phyloP scores from a whole-genome alignment of 139 green algal species.

The Gonium pectorale region DNA sequence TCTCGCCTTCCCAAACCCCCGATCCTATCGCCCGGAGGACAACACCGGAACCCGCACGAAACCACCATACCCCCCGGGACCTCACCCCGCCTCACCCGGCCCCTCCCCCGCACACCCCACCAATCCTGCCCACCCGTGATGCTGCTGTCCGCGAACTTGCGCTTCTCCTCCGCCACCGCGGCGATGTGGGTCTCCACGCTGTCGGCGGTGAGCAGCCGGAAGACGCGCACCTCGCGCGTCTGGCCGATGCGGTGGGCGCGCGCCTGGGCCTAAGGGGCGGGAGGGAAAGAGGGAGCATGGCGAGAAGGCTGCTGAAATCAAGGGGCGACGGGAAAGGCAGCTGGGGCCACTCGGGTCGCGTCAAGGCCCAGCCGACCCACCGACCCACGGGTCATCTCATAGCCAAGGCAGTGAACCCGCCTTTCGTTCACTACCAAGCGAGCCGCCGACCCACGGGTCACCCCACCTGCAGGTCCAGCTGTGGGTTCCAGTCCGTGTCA shows the following conservation, averaged over 20 bases:
- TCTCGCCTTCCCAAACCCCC: too few species aligned
- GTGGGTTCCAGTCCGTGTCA: slow-evolving; percentile 82
- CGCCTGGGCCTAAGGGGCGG: slow-evolving; percentile 88
- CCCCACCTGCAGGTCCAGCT: slow-evolving; percentile 62
- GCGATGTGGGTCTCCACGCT: slow-evolving; percentile 88
- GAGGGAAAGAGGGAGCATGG: neutral
- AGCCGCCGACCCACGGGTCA: too few species aligned
- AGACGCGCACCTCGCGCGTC: slow-evolving; percentile 81
- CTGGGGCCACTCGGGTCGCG: too few species aligned
- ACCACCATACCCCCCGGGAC: neutral
- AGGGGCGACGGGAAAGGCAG: too few species aligned
- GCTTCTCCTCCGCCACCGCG: slow-evolving; percentile 77
- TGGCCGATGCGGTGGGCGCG: slow-evolving; percentile 95
- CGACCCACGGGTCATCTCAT: too few species aligned
- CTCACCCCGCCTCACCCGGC: neutral
- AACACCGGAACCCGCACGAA: neutral
- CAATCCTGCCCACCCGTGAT: slow-evolving; percentile 74
- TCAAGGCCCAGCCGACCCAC: too few species aligned
- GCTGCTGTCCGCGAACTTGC: slow-evolving; percentile 78
- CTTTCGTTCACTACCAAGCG: too few species aligned
- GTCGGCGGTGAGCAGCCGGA: slow-evolving; percentile 79
- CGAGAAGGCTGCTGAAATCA: too few species aligned
- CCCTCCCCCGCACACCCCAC: neutral
- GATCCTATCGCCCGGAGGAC: neutral
- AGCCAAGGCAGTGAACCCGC: too few species aligned